phyloP scores from a whole-genome alignment of 345 rosid genomes.

The Brassica incana region DNA sequence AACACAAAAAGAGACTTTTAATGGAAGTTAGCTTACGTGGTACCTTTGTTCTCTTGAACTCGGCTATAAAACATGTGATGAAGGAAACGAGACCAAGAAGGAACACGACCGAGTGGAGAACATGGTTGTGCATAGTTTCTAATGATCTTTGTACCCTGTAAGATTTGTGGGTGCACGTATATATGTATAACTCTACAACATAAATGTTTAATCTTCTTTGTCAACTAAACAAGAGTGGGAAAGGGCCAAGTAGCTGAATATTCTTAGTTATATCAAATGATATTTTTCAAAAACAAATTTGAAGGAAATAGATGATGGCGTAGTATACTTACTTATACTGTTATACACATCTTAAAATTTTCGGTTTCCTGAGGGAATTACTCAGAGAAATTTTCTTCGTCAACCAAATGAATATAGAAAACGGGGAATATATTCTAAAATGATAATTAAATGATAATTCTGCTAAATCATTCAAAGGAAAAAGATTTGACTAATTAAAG shows the following conservation, averaged over 20 bases:
- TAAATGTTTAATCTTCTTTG: constrained; percentile 15
- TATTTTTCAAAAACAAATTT: background rate
- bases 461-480: background rate
- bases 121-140: constrained; percentile 27
- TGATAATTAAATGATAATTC: background rate
- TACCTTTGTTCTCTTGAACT: constrained; percentile 68
- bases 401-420: background rate
- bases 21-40: background rate
- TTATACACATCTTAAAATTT: background rate
- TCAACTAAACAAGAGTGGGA: background rate
- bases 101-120: constrained; percentile 23
- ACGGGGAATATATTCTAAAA: constrained; percentile 10
- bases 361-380: background rate
- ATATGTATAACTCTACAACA: constrained; percentile 6
- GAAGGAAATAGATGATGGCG: background rate
- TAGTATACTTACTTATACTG: background rate
- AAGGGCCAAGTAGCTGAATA: background rate
- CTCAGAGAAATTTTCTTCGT: constrained; percentile 13
- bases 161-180: constrained; percentile 5
- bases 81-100: constrained; percentile 54
- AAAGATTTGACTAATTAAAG: background rate
- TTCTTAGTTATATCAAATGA: constrained; percentile 16
- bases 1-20: background rate
- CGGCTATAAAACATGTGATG: constrained; percentile 61
- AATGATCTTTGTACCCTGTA: constrained; percentile 4